Evolutionary conservation across 352 stramenopile genomes (phyloP).

Genomic region (Bremia lactucae): DNA sequence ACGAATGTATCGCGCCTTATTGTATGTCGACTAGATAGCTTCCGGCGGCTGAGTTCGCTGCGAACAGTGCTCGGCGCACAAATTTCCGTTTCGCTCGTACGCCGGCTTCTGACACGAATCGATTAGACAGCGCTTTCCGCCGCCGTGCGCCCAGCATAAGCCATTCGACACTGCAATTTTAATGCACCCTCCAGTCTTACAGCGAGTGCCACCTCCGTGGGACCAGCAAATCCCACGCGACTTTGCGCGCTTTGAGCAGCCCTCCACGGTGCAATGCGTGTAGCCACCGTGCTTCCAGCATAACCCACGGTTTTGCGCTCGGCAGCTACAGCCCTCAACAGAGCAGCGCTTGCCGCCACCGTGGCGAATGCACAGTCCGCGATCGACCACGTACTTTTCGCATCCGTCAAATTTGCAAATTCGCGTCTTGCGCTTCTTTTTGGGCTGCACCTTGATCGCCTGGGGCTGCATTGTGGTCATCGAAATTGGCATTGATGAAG

Average conservation of each 20-base stretch:
- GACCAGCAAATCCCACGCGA: conserved; percentile 82
- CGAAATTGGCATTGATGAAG: conserved; percentile 1
- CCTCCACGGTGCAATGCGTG: conserved; percentile 39
- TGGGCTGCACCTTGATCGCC: conserved; percentile 6
- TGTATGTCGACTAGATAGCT: no score
- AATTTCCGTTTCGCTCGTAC: conserved; percentile 46
- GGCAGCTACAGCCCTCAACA: conserved; percentile 39
- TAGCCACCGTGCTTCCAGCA: conserved; percentile 30
- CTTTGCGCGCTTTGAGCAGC: conserved; percentile 57
- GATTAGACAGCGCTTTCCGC: conserved; percentile 30
- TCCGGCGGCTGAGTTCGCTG: conserved; percentile 6
- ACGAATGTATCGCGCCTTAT: conserved; percentile 7
- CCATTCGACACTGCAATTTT: conserved; percentile 51
- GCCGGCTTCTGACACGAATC: conserved; percentile 36
- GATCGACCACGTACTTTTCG: conserved; percentile 49
- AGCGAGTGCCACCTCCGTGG: conserved; percentile 63
- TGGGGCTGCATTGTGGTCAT: conserved; percentile 9
- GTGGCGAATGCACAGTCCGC: conserved; percentile 67
- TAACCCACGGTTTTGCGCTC: conserved; percentile 42
- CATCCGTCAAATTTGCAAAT: conserved; percentile 36
- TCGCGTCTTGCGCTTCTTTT: conserved; percentile 35
- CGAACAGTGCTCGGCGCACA: conserved; percentile 25
- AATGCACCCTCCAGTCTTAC: conserved; percentile 31
- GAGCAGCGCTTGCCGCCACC: conserved; percentile 71
- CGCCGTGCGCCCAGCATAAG: conserved; percentile 43